These are phyloP conservation scores for Lepidium didymum DNA, from an alignment of 345 rosid genomes.

Conservation along the genomic window DNA sequence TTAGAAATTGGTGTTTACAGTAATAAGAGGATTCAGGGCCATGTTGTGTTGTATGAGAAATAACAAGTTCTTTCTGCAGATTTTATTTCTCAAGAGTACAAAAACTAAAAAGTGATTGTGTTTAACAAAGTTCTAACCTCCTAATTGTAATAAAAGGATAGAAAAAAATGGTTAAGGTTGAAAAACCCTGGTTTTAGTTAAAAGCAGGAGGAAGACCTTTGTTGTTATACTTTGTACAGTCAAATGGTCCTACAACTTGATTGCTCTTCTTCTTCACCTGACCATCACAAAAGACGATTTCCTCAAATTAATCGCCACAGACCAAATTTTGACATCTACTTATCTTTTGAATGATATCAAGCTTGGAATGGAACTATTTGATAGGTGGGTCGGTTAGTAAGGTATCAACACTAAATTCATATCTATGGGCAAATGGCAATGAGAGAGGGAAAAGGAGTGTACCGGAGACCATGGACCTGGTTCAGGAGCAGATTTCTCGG, in stretches of 20 bases:
- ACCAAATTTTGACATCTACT: not conserved
- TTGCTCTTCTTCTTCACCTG: slow-evolving; percentile 70
- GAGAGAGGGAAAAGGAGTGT: slow-evolving; percentile 20
- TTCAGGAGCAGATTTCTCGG: slow-evolving; percentile 59
- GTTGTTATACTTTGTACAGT: slow-evolving; percentile 82
- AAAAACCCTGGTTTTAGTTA: slow-evolving; percentile 14
- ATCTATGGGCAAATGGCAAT: not conserved
- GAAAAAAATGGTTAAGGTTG: slow-evolving; percentile 23
- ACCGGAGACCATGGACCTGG: slow-evolving; percentile 98
- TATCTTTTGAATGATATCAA: not conserved
- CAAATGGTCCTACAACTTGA: slow-evolving; percentile 81
- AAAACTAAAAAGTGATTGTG: not conserved
- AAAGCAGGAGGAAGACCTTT: slow-evolving; percentile 26
- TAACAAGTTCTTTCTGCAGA: not conserved
- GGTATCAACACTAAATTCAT: not conserved
- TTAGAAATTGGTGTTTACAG: not conserved
- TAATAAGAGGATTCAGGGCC: not conserved
- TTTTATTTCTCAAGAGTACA: slow-evolving; percentile 17
- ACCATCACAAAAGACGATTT: not conserved
- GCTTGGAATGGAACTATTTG: not conserved
- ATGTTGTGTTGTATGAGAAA: not conserved
- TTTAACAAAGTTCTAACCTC: not conserved
- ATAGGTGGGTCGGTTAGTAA: not conserved
- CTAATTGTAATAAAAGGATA: not conserved
- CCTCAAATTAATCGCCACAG: not conserved